Evolutionary conservation across 257 asterid genomes (phyloP), one percentile per base, ranked within the genome.

Genomic region (Capsicum chinense): DNA sequence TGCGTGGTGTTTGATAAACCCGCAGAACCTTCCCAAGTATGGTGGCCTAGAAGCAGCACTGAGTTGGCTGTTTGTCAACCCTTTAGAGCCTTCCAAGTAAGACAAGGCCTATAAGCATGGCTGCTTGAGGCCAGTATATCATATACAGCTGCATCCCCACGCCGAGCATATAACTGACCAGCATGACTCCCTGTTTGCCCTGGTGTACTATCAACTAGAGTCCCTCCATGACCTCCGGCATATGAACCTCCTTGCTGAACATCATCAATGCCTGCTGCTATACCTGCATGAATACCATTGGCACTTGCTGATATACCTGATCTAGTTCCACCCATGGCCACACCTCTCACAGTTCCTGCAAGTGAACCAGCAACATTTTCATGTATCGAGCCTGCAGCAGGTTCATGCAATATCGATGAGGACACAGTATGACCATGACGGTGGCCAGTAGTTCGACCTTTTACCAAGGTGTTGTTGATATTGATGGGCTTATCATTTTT

Each of bases 191-290:
- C 74, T 33, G 35, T 35, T 35, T 67, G 50, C 44, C 48, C 16
- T 13, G 48, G 12, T 9, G 74, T 35, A 35, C 19, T 67, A 67
- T 35, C 19, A 67, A 67, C 48, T 35, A 67, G 74, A 67, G 48
- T 67, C 74, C 74, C n/a, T 67, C 74, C 74, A 37, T 35, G 74
- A 67, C 74, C 50, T 66, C 73, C 47, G 35, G 88, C 73, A 74
- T 89, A 91, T 82, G 92, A 44, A 79, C 85, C 86, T 7, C 89
- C 85, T 68, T 89, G 83, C 64, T 79, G 83, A 79, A 78, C 81
- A 76, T 70, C 67, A 33, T 88, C 83, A 11, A 17, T 21, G 8
- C 81, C 81, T 74, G 59, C 21, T 50, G 81, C 50, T 74, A 74
- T 52, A 74, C 12, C 80, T 48, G 60, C 59, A 48, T 0, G 59